Evolutionary conservation across 2,329 filamentous ascomycete species (phyloP).

Genomic region (Trichoderma pleuroti): DNA sequence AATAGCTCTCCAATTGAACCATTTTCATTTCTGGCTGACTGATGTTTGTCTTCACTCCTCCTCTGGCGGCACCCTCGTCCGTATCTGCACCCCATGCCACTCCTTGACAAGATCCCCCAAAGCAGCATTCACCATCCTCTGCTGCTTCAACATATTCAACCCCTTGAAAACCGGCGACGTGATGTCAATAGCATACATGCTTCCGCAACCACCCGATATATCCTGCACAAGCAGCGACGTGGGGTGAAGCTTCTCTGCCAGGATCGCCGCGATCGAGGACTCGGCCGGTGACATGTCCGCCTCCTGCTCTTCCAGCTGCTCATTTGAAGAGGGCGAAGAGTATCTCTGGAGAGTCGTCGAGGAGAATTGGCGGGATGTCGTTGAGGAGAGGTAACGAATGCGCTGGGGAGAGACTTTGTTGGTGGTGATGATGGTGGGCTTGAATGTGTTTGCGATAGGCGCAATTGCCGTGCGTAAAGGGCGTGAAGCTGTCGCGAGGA

Average conservation of each 20-base stretch:
- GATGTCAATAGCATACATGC: slow-evolving; percentile 83
- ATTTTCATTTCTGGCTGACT: no score
- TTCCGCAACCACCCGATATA: slow-evolving; percentile 78
- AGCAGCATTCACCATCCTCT: slow-evolving; percentile 73
- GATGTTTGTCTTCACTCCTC: neutral
- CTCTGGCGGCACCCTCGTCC: slow-evolving; percentile 53
- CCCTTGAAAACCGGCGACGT: slow-evolving; percentile 69
- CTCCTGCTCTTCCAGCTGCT: slow-evolving; percentile 19
- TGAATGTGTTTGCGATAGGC: neutral
- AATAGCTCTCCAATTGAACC: neutral
- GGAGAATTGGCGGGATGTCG: neutral
- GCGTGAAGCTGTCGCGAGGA: neutral
- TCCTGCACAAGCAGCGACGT: slow-evolving; percentile 65
- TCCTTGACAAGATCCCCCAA: slow-evolving; percentile 71
- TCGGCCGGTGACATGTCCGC: slow-evolving; percentile 49
- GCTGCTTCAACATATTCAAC: slow-evolving; percentile 71
- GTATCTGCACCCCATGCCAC: slow-evolving; percentile 81
- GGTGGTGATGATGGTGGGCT: neutral
- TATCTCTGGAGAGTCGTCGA: neutral
- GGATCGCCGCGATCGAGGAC: slow-evolving; percentile 54
- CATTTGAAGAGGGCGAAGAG: neutral
- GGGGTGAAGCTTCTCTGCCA: slow-evolving; percentile 48
- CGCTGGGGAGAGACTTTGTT: neutral
- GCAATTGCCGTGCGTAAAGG: neutral
- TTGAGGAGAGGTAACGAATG: neutral